Percentiles rank a stretch among this genome's conserved stretches.
These are phyloP conservation scores for Conringia planisiliqua DNA, from an alignment of 345 rosid species.

Conservation along the genomic window DNA sequence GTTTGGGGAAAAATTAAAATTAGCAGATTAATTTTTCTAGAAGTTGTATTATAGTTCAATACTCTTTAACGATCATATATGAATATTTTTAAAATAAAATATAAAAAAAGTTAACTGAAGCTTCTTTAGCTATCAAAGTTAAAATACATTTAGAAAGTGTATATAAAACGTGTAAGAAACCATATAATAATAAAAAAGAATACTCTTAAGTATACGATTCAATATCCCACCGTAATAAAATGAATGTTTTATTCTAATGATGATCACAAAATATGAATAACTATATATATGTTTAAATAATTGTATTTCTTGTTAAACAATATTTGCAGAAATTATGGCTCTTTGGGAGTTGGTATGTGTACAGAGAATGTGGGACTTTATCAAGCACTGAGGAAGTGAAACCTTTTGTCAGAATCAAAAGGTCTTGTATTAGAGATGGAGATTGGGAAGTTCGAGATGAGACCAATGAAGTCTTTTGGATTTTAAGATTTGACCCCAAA, in stretches of 20 bases:
- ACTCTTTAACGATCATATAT: background rate
- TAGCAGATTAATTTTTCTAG: background rate
- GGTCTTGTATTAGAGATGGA: constrained; percentile 30
- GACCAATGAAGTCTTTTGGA: constrained; percentile 35
- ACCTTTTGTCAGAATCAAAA: constrained; percentile 23
- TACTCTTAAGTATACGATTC: background rate
- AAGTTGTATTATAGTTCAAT: background rate
- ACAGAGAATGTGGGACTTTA: constrained; percentile 28
- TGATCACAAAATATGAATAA: background rate
- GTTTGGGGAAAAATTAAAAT: background rate
- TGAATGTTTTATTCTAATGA: background rate
- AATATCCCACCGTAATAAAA: background rate
- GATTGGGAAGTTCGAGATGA: constrained; percentile 37
- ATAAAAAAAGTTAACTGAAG: background rate
- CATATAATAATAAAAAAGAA: background rate
- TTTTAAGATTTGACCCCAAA: constrained; percentile 32
- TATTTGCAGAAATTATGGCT: constrained; percentile 32
- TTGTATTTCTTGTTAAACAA: background rate
- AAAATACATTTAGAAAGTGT: background rate
- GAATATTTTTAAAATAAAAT: background rate
- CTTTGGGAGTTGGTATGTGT: constrained; percentile 33
- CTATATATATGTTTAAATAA: background rate
- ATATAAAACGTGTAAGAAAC: background rate
- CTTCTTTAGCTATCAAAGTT: constrained; percentile 1
- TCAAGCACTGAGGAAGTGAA: constrained; percentile 31